phyloP scores from a whole-genome alignment of 208 protist genomes.

The Strigomonas culicis region DNA sequence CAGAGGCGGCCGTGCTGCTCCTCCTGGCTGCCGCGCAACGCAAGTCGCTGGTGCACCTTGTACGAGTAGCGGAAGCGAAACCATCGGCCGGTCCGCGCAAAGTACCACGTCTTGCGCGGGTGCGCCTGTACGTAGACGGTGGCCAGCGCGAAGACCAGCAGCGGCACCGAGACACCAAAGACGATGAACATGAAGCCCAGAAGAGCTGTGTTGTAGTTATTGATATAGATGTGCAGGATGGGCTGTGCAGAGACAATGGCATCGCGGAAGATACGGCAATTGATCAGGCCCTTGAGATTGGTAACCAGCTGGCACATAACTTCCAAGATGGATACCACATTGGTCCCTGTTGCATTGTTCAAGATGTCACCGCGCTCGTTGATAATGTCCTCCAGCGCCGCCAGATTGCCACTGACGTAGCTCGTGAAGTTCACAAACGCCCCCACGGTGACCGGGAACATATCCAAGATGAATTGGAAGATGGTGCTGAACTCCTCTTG shows the following conservation, averaged over 20 bases:
- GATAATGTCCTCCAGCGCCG: conserved; percentile 18
- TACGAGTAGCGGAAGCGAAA: conserved; percentile 41
- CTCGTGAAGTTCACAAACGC: conserved; percentile 24
- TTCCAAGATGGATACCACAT: conserved; percentile 20
- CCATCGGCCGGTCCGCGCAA: conserved; percentile 31
- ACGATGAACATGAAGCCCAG: conserved; percentile 27
- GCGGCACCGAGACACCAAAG: conserved; percentile 20
- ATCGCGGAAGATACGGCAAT: conserved; percentile 31
- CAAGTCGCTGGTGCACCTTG: conserved; percentile 20
- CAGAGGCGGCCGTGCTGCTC: neutral
- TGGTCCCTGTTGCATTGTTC: conserved; percentile 4
- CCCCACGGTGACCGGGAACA: conserved; percentile 18
- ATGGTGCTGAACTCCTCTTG: conserved; percentile 16
- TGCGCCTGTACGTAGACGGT: conserved; percentile 16
- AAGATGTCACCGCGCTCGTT: conserved; percentile 10
- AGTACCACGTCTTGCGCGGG: conserved; percentile 29
- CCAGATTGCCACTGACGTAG: conserved; percentile 25
- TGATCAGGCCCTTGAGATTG: conserved; percentile 20
- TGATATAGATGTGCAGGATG: conserved; percentile 17
- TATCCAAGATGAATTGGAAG: conserved; percentile 16
- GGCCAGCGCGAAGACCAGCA: conserved; percentile 6
- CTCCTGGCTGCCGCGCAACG: conserved; percentile 3
- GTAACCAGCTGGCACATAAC: conserved; percentile 13
- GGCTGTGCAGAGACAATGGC: conserved; percentile 21
- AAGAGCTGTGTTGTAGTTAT: conserved; percentile 23